phyloP scores from a whole-genome alignment of 148 eudicot species.

The Silene conica region DNA sequence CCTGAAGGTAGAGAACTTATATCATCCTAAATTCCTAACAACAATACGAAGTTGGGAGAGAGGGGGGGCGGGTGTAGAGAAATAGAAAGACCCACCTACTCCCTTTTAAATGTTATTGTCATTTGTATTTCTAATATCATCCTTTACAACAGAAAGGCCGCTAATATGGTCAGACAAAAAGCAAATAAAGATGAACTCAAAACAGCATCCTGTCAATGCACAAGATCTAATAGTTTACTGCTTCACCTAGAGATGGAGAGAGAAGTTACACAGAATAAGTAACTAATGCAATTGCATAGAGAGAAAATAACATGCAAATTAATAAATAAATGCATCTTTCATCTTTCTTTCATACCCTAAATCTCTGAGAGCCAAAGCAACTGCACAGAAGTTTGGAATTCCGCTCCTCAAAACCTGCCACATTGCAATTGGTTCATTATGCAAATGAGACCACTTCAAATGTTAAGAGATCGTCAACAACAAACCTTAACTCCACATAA shows the following conservation, averaged over 20 bases:
- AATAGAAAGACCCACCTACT: not conserved
- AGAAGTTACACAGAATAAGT: not conserved
- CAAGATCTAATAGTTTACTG: not conserved
- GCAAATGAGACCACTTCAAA: not conserved
- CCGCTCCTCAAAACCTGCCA: conserved; percentile 90
- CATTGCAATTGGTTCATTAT: not conserved
- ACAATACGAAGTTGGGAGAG: too few relatives aligned
- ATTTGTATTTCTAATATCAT: not conserved
- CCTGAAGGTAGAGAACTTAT: not conserved
- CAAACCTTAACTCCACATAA: not conserved
- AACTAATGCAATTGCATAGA: not conserved
- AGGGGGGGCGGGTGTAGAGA: too few relatives aligned
- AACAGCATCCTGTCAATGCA: not conserved
- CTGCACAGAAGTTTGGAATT: conserved; percentile 94
- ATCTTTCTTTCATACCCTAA: conserved; percentile 59
- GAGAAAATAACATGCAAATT: not conserved
- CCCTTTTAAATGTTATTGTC: not conserved
- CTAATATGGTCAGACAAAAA: not conserved
- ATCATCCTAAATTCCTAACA: not conserved
- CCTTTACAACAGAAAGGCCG: not conserved
- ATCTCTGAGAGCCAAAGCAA: conserved; percentile 89
- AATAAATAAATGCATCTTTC: conserved; percentile 1
- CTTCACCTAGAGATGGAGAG: not conserved
- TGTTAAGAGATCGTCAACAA: not conserved
- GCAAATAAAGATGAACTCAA: not conserved